phyloP scores from a whole-genome alignment of 2,329 filamentous ascomycete genomes.

The Curvularia sp. region DNA sequence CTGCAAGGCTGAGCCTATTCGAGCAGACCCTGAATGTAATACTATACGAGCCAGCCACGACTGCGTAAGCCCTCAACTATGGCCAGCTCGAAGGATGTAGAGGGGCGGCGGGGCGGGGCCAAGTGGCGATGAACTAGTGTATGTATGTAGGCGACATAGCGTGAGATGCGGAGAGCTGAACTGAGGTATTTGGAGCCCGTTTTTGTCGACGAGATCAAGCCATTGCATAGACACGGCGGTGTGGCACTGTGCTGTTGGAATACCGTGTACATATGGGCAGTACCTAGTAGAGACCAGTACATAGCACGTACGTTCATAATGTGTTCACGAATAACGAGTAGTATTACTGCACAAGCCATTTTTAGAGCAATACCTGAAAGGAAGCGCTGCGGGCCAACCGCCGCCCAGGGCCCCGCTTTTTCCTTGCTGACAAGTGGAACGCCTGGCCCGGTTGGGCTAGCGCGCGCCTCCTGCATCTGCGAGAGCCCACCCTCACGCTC shows the following conservation, averaged over 20 bases:
- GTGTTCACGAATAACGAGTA: too few species aligned
- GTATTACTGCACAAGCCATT: slow-evolving; percentile 22
- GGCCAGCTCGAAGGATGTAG: not conserved
- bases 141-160: slow-evolving; percentile 1
- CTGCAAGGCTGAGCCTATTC: slow-evolving; percentile 27
- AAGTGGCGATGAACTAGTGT: not conserved
- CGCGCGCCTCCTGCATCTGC: slow-evolving; percentile 17
- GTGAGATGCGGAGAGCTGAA: slow-evolving; percentile 1
- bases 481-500: slow-evolving; percentile 15
- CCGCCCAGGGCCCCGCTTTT: slow-evolving; percentile 15
- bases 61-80: slow-evolving; percentile 14
- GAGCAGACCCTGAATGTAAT: slow-evolving; percentile 17
- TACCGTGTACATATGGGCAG: too few species aligned
- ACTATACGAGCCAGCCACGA: slow-evolving; percentile 10
- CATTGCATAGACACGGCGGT: too few species aligned
- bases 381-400: slow-evolving; percentile 18
- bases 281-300: not conserved
- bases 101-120: not conserved
- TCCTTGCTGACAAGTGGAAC: slow-evolving; percentile 5
- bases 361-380: slow-evolving; percentile 21
- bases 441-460: slow-evolving; percentile 18
- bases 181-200: not conserved
- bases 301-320: too few species aligned
- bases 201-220: not conserved
- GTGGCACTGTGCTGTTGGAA: not conserved